Evolutionary conservation across 129 eudicot species (phyloP).

Genomic region (Calendula officinalis): DNA sequence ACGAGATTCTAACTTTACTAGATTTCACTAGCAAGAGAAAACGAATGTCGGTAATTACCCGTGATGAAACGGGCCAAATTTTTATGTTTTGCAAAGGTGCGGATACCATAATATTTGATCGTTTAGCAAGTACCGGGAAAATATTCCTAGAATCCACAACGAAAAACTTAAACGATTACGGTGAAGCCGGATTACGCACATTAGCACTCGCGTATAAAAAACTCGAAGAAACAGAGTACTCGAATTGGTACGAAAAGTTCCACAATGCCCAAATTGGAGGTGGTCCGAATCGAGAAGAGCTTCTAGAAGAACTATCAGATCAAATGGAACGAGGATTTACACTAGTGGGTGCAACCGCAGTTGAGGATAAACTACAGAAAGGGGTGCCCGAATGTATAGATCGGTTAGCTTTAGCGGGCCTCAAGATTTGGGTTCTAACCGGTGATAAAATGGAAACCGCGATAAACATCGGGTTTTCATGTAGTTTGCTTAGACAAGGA

Average conservation of each 20-base stretch:
- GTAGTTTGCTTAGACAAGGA: slow-evolving; percentile 69
- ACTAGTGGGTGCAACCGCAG: slow-evolving; percentile 73
- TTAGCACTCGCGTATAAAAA: slow-evolving; percentile 57
- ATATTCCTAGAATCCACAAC: slow-evolving; percentile 49
- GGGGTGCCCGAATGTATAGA: slow-evolving; percentile 83
- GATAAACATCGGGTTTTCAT: slow-evolving; percentile 68
- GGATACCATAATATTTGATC: slow-evolving; percentile 64
- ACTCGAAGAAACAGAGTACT: slow-evolving; percentile 44
- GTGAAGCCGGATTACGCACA: slow-evolving; percentile 67
- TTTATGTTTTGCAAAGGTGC: slow-evolving; percentile 80
- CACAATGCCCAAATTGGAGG: slow-evolving; percentile 45
- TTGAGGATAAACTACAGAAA: slow-evolving; percentile 70
- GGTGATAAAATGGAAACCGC: slow-evolving; percentile 87
- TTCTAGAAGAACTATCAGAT: slow-evolving; percentile 52
- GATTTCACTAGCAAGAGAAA: slow-evolving; percentile 81
- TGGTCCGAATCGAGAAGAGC: slow-evolving; percentile 50
- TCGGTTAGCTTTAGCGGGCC: slow-evolving; percentile 69
- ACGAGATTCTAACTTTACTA: slow-evolving; percentile 48
- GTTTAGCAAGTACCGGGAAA: slow-evolving; percentile 53
- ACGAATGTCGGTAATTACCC: slow-evolving; percentile 64
- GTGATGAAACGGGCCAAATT: slow-evolving; percentile 55
- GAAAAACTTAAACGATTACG: slow-evolving; percentile 53
- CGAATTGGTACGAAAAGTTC: slow-evolving; percentile 45
- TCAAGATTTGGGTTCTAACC: slow-evolving; percentile 71
- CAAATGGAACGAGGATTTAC: slow-evolving; percentile 54